These are phyloP conservation scores for Cardamine occulta DNA, from an alignment of 345 rosid genomes.

Conservation along the genomic window DNA sequence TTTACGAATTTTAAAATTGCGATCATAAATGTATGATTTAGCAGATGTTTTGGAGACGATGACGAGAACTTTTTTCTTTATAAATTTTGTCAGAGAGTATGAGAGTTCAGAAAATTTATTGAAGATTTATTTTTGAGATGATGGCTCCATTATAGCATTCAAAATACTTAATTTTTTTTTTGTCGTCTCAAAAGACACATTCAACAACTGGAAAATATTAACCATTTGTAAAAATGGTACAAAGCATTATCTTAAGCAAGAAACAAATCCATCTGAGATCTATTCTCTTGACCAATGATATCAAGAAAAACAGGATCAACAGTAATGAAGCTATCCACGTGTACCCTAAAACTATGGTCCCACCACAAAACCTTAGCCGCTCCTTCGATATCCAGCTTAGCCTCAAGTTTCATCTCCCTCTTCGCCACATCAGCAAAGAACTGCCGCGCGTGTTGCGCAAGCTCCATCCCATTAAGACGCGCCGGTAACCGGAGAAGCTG, in stretches of 20 bases:
- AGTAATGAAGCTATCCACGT: constrained; percentile 78
- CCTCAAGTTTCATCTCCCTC: constrained; percentile 82
- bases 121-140: too few relatives aligned
- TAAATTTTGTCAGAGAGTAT: too few relatives aligned
- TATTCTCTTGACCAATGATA: constrained; percentile 77
- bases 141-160: too few relatives aligned
- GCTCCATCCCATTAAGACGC: constrained; percentile 73
- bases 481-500: constrained; percentile 68
- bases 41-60: too few relatives aligned
- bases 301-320: constrained; percentile 88
- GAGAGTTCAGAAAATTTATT: too few relatives aligned
- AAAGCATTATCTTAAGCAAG: constrained; percentile 22
- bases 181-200: background rate
- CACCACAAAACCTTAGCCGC: constrained; percentile 81
- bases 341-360: constrained; percentile 78
- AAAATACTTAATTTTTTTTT: too few relatives aligned
- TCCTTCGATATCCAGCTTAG: constrained; percentile 69
- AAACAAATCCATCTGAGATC: constrained; percentile 58
- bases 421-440: constrained; percentile 71
- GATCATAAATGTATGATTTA: too few relatives aligned
- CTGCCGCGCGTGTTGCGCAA: constrained; percentile 75
- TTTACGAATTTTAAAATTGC: too few relatives aligned
- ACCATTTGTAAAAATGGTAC: background rate
- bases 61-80: too few relatives aligned
- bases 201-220: background rate